phyloP scores from a whole-genome alignment of 2,329 filamentous ascomycete genomes.

The Fusarium vanettenii region DNA sequence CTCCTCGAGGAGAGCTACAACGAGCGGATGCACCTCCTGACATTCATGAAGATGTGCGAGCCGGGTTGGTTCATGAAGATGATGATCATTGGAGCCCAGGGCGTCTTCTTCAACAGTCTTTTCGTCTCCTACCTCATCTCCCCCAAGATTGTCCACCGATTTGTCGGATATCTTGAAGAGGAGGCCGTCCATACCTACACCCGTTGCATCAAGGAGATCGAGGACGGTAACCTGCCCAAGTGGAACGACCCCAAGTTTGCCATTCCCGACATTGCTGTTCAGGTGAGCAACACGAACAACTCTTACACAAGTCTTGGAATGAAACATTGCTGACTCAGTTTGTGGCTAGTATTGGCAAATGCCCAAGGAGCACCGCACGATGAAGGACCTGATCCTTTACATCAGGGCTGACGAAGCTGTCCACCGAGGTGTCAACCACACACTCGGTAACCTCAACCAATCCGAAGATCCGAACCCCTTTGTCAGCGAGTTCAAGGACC shows the following conservation, averaged over 20 bases:
- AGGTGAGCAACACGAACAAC: conserved; percentile 48
- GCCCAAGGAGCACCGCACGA: conserved; percentile 83
- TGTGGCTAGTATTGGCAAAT: conserved; percentile 83
- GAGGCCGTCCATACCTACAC: conserved; percentile 97
- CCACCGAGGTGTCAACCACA: conserved; percentile 96
- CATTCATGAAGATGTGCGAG: conserved; percentile 88
- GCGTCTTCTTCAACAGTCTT: conserved; percentile 95
- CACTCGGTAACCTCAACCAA: conserved; percentile 87
- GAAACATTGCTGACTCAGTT: conserved; percentile 6
- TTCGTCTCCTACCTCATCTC: conserved; percentile 90
- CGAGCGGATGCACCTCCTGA: conserved; percentile 92
- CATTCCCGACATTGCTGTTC: conserved; percentile 88
- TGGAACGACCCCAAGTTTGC: conserved; percentile 78
- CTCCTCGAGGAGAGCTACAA: conserved; percentile 92
- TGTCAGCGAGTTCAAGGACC: conserved; percentile 82
- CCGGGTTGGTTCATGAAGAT: conserved; percentile 87
- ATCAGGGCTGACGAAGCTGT: conserved; percentile 91
- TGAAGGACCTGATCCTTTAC: conserved; percentile 89
- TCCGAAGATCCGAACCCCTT: conserved; percentile 93
- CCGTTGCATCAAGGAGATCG: conserved; percentile 86
- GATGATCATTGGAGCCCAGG: conserved; percentile 92
- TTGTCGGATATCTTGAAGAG: conserved; percentile 97
- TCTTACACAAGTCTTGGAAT: background rate
- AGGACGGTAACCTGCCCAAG: conserved; percentile 82
- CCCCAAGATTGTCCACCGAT: conserved; percentile 90